Base-by-base conservation (phyloP, 768 basidiomycete species). In the Auricularia auricula-judae region DNA sequence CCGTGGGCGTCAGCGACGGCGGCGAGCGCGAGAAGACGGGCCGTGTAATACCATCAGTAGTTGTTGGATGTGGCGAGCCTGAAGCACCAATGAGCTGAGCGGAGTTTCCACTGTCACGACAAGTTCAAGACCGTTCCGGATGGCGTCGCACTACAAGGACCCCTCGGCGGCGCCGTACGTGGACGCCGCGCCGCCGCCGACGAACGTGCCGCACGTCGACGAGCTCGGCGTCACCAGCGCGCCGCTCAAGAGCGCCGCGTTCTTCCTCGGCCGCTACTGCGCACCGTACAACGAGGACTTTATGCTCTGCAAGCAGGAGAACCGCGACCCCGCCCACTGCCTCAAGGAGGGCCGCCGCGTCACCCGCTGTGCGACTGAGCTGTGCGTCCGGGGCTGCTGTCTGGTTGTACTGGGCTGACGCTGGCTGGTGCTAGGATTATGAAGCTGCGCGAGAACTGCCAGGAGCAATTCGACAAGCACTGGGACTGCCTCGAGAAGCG, bases 301-400 rank as follows among this genome's bases (percentile, higher is more conserved):
- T 71, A 96, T 98, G 93, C 88, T 98, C 63, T 99, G 97, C 84
- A 98, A 98, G 79, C 80, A 85, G 29, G 95, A 98, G 80, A 88
- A 83, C 72, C 82, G 88, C 65, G 88, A 96, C 71, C 93, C 96
- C 10, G 92, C 76, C 23, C 93, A 95, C 74, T 99, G 97, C 76
- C 73, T 98, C 78, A 90, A 91, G 81, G 97, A 98, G 75, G 97
- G 97, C 11, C 78, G 97, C 69, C 86, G 91, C 69, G 96, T 98
- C 64, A 98, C 97, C 63, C 83, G 97, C 69, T 99, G 97, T 75
- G 91, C 95, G 59, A 86, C 87, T 39, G 94, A 98, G 72, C 71
- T 99, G 97, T 98, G 70, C 73, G 92, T 84, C 59, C 29, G 36
- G 21, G 65, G 58, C 18, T 61, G 29, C 34, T 54, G 16, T 54